These are phyloP conservation scores for Neurospora africana DNA, from an alignment of 495 filamentous ascomycete genomes.

Conservation along the genomic window DNA sequence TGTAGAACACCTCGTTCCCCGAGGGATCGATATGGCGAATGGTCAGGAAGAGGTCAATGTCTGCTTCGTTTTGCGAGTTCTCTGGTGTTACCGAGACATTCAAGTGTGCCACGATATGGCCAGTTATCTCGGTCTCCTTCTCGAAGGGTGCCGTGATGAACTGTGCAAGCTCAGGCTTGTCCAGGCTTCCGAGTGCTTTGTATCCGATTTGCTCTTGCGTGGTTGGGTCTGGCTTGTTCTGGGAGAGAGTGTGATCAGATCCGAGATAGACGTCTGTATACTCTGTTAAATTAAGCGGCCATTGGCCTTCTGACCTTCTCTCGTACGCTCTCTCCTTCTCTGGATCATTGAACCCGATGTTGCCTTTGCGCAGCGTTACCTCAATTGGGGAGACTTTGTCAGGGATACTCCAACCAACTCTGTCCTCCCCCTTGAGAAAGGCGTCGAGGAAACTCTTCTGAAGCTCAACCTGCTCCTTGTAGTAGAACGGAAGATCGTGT, in stretches of 20 bases:
- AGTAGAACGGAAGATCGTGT: conserved; percentile 65
- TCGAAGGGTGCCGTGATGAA: conserved; percentile 47
- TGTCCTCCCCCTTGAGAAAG: conserved; percentile 55
- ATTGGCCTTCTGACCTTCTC: conserved; percentile 45
- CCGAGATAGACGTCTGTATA: conserved; percentile 49
- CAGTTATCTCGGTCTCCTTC: conserved; percentile 53
- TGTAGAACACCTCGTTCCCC: conserved; percentile 55
- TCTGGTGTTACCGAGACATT: conserved; percentile 45
- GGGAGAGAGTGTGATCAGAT: conserved; percentile 25
- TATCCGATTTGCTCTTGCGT: conserved; percentile 36
- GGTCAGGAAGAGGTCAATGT: conserved; percentile 58
- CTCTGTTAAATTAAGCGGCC: conserved; percentile 52
- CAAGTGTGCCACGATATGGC: conserved; percentile 52
- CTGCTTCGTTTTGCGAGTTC: conserved; percentile 20
- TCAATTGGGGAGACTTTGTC: conserved; percentile 47
- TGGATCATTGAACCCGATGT: conserved; percentile 53
- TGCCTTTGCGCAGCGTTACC: conserved; percentile 48
- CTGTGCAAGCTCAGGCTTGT: conserved; percentile 35
- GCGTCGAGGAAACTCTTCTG: conserved; percentile 57
- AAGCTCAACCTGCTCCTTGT: conserved; percentile 50
- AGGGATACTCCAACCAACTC: conserved; percentile 42
- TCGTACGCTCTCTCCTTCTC: conserved; percentile 40
- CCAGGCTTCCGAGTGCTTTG: conserved; percentile 42
- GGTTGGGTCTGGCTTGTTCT: conserved; percentile 6
- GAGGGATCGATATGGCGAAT: conserved; percentile 44